A percentile compares a stretch with the other conserved stretches of the same genome.
These are phyloP conservation scores for Lentinula boryana DNA, from an alignment of 768 basidiomycete genomes.

Conservation along the genomic window DNA sequence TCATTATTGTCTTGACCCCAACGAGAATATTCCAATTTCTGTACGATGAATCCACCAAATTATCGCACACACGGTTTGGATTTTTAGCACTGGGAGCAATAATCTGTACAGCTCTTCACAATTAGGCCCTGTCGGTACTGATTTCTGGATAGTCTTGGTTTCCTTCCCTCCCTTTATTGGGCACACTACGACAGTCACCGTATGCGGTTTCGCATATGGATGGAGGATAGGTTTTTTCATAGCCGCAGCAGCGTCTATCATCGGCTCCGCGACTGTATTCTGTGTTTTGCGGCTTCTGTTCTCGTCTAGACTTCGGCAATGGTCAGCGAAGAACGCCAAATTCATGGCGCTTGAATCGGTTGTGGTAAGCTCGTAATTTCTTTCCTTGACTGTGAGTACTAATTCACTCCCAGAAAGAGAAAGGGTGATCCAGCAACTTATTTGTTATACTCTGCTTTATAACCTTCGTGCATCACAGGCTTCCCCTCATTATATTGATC, in stretches of 20 bases:
- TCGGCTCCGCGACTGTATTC: conserved; percentile 63
- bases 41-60: conserved; percentile 60
- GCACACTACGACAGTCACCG: conserved; percentile 56
- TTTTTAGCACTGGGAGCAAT: conserved; percentile 48
- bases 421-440: conserved; percentile 32
- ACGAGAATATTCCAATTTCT: conserved; percentile 61
- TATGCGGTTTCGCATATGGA: conserved; percentile 84
- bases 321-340: conserved; percentile 58
- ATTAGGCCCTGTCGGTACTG: background rate
- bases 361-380: conserved; percentile 40
- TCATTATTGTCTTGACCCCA: conserved; percentile 53
- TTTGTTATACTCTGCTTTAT: background rate
- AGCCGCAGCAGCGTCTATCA: conserved; percentile 50
- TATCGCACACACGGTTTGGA: conserved; percentile 56
- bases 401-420: conserved; percentile 42
- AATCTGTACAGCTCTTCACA: conserved; percentile 35
- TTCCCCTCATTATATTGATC: conserved; percentile 78
- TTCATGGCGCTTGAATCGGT: conserved; percentile 78
- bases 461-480: conserved; percentile 5
- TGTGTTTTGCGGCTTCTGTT: conserved; percentile 55
- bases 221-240: conserved; percentile 64
- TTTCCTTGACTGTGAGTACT: background rate
- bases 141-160: conserved; percentile 29
- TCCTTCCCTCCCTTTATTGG: conserved; percentile 63
- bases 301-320: conserved; percentile 44